A percentile compares a stretch with the other conserved stretches of the same genome.
Conservation (phyloP, 345 rosid genomes). For the Salix udensis region DNA sequence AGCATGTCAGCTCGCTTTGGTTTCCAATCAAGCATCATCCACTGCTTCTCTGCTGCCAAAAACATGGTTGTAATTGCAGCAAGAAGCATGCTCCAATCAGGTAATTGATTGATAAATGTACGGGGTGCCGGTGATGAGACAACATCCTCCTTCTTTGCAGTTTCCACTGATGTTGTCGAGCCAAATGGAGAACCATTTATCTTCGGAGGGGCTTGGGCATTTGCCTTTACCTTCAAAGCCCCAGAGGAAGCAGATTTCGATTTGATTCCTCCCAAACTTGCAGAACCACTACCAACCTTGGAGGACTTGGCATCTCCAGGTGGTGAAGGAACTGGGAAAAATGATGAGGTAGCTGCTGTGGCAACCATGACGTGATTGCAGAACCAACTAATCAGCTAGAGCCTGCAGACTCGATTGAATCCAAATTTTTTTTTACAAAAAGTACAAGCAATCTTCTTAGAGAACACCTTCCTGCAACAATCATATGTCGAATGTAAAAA, state of each 20-base stretch:
- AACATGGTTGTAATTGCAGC: conserved; percentile 96
- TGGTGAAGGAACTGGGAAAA: conserved; percentile 55
- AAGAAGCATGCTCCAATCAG: conserved; percentile 99
- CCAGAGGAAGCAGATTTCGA: conserved; percentile 43
- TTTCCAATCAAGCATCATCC: conserved; percentile 99
- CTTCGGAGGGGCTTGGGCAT: conserved; percentile 85
- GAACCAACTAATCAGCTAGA: neutral
- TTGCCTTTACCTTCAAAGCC: conserved; percentile 73
- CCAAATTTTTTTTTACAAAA: neutral
- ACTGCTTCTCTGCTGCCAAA: conserved; percentile 98
- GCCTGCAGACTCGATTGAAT: neutral
- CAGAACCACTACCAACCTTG: conserved; percentile 43
- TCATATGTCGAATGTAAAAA: neutral
- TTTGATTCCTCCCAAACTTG: conserved; percentile 46
- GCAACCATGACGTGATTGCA: conserved; percentile 58
- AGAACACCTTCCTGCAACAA: conserved; percentile 5
- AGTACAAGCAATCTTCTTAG: neutral
- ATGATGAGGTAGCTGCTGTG: conserved; percentile 64
- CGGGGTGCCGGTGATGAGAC: conserved; percentile 62
- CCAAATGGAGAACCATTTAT: conserved; percentile 68
- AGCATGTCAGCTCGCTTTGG: conserved; percentile 82
- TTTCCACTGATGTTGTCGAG: conserved; percentile 40
- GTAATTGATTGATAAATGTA: conserved; percentile 87
- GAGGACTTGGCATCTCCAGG: conserved; percentile 48
- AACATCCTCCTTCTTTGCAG: conserved; percentile 47